Evolutionary conservation across 2,329 filamentous ascomycete genomes (phyloP).

Genomic region (Neonectria punicea): DNA sequence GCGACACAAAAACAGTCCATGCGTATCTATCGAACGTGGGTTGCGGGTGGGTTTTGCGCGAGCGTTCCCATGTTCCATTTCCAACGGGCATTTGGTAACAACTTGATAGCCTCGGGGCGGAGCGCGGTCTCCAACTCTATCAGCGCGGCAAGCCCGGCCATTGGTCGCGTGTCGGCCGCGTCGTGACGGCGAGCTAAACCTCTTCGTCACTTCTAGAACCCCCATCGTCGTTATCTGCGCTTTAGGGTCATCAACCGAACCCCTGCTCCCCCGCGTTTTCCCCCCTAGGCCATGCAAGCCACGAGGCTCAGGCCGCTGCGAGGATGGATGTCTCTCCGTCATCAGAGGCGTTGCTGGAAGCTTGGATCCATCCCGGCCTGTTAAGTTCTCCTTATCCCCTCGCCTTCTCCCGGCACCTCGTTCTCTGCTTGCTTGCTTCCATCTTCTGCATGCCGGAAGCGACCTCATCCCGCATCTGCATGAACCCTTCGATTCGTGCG

Average conservation of each 20-base stretch:
- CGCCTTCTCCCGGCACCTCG: constrained; percentile 5
- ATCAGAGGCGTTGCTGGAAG: not conserved
- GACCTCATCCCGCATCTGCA: constrained; percentile 16
- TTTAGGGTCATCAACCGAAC: not conserved
- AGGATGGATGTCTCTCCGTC: constrained; percentile 2
- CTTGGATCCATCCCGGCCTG: constrained; percentile 11
- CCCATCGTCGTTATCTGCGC: constrained; percentile 20
- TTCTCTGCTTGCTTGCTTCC: constrained; percentile 3
- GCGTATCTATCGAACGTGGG: constrained; percentile 21
- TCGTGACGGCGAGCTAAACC: constrained; percentile 4
- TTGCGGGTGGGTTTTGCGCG: not conserved
- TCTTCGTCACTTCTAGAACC: constrained; percentile 18
- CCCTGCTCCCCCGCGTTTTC: constrained; percentile 28
- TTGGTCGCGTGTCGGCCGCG: constrained; percentile 4
- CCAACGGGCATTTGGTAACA: constrained; percentile 18
- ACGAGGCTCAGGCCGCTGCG: constrained; percentile 3
- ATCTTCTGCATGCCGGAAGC: constrained; percentile 11
- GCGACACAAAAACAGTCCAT: constrained; percentile 11
- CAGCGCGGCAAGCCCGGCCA: constrained; percentile 25
- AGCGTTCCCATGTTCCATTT: not conserved
- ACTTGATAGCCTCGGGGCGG: constrained; percentile 2
- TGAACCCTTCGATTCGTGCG: constrained; percentile 16
- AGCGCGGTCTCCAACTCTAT: constrained; percentile 24
- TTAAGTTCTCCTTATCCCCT: constrained; percentile 19
- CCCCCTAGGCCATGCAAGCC: constrained; percentile 11